Conservation (phyloP, 2,329 filamentous ascomycete genomes). For the Pseudocercospora musae region DNA sequence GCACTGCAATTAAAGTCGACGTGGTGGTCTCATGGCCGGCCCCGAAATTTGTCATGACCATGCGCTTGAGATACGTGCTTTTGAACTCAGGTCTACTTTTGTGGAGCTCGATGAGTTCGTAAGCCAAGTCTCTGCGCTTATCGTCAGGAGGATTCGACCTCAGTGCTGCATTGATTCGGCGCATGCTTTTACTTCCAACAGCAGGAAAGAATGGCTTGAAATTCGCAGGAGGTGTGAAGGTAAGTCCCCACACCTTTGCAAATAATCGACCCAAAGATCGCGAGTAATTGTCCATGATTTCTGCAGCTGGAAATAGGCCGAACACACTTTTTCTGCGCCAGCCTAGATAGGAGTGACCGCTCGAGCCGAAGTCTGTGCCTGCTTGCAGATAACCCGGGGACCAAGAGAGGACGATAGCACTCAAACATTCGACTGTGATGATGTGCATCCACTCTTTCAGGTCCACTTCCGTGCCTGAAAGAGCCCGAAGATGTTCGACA, state of each 20-base stretch:
- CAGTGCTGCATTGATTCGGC: slow-evolving; percentile 15
- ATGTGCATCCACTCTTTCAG: slow-evolving; percentile 23
- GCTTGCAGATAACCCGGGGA: slow-evolving; percentile 18
- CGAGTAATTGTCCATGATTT: slow-evolving; percentile 17
- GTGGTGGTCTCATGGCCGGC: slow-evolving; percentile 22
- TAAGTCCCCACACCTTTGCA: slow-evolving; percentile 12
- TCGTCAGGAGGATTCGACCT: slow-evolving; percentile 10
- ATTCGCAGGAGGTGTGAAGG: slow-evolving; percentile 11
- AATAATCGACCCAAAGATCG: slow-evolving; percentile 13
- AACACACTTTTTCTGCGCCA: slow-evolving; percentile 21
- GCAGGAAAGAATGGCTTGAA: slow-evolving; percentile 19
- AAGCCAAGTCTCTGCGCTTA: slow-evolving; percentile 10
- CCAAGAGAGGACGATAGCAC: slow-evolving; percentile 16
- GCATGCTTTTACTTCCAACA: slow-evolving; percentile 13
- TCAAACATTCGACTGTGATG: slow-evolving; percentile 19
- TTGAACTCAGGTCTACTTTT: slow-evolving; percentile 19
- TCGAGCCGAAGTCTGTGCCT: slow-evolving; percentile 15
- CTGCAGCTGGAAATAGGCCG: slow-evolving; percentile 18
- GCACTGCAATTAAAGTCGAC: slow-evolving; percentile 10
- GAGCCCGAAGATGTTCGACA: slow-evolving; percentile 4
- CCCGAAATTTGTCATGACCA: slow-evolving; percentile 23
- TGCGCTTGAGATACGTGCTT: slow-evolving; percentile 16
- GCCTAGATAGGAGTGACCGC: slow-evolving; percentile 16
- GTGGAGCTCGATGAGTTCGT: slow-evolving; percentile 18
- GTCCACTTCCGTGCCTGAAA: slow-evolving; percentile 12